Percentiles rank a stretch among this genome's conserved stretches.
Evolutionary conservation across 306 rosid genomes (phyloP).

Genomic region (Trichosanthes cucumerina): DNA sequence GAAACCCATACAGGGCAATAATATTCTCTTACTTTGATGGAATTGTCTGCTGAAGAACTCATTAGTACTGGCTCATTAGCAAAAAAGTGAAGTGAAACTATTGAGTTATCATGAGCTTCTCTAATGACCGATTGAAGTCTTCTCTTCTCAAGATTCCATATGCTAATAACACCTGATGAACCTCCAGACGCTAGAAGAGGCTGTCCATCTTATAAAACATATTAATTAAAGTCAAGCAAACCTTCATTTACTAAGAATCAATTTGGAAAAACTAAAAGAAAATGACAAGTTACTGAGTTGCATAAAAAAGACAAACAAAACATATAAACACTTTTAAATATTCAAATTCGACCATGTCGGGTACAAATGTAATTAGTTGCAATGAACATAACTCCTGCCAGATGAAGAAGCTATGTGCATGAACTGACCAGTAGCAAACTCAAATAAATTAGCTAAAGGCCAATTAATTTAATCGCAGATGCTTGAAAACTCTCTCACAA

Average conservation of each 20-base stretch:
- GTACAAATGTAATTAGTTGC: neutral
- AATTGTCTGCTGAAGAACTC: conserved; percentile 91
- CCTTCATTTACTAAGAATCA: conserved; percentile 1
- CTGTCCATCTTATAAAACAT: conserved; percentile 58
- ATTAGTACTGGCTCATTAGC: conserved; percentile 88
- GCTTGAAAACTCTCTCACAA: neutral
- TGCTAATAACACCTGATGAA: conserved; percentile 88
- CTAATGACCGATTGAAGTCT: conserved; percentile 83
- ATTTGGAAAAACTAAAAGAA: neutral
- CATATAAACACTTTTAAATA: neutral
- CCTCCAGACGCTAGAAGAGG: conserved; percentile 98
- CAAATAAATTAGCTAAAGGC: neutral
- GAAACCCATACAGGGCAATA: neutral
- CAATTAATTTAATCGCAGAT: neutral
- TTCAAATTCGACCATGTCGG: neutral
- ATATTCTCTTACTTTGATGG: conserved; percentile 56
- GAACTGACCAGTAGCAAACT: neutral
- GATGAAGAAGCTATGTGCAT: neutral
- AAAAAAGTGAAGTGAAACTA: conserved; percentile 74
- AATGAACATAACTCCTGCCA: neutral
- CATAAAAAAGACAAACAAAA: neutral
- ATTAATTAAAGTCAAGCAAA: conserved; percentile 10
- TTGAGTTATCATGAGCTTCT: conserved; percentile 77
- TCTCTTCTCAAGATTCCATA: conserved; percentile 95
- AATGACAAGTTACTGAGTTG: neutral